Evolutionary conservation across 306 rosid species (phyloP).

Genomic region (Ochetophila trinervis): DNA sequence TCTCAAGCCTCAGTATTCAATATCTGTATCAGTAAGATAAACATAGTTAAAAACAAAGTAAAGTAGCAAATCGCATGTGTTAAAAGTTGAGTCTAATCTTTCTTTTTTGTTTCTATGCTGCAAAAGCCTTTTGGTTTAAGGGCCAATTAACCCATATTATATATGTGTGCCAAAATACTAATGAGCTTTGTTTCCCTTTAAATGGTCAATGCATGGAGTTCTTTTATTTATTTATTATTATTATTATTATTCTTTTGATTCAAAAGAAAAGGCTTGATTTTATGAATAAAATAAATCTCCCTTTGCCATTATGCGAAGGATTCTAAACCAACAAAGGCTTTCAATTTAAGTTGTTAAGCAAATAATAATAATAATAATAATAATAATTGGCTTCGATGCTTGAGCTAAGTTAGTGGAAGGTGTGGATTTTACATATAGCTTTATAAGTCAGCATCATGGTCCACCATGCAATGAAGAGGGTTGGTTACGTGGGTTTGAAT

Average conservation of each 20-base stretch:
- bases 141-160: slow-evolving; percentile 10
- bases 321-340: background rate
- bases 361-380: too few species aligned
- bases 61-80: background rate
- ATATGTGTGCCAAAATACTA: slow-evolving; percentile 1
- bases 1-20: too few species aligned
- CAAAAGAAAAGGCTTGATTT: background rate
- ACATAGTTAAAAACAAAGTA: background rate
- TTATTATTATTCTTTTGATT: background rate
- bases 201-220: background rate
- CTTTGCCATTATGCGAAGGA: background rate
- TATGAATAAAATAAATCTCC: background rate
- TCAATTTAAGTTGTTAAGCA: too few species aligned
- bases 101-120: background rate
- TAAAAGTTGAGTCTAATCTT: background rate
- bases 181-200: slow-evolving; percentile 2
- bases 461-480: background rate
- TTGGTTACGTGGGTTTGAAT: background rate
- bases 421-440: background rate
- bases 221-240: background rate
- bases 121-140: background rate
- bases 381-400: too few species aligned
- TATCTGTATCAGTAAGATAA: too few species aligned
- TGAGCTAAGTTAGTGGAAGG: too few species aligned
- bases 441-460: slow-evolving; percentile 3